These are phyloP conservation scores for Epichloe aotearoae DNA, from an alignment of 2,329 filamentous ascomycete genomes.

Conservation along the genomic window DNA sequence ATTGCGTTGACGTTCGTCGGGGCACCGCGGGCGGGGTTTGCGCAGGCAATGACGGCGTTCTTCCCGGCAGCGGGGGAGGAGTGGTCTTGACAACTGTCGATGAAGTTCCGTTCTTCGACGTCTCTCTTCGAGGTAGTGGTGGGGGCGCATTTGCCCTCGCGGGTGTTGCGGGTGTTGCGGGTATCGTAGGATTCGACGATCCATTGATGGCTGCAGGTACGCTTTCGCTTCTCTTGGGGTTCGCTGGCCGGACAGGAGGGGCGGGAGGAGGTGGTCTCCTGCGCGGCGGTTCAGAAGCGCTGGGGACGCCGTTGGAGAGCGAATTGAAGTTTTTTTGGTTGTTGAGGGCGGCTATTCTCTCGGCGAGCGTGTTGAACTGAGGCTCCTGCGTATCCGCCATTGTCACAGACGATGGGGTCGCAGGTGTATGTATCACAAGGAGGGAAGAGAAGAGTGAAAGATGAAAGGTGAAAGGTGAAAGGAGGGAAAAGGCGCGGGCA, in stretches of 20 bases:
- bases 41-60: conserved; percentile 17
- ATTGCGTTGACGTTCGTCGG: conserved; percentile 33
- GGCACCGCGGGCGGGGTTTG: conserved; percentile 36
- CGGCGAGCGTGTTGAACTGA: conserved; percentile 45
- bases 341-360: conserved; percentile 52
- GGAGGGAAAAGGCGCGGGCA: not conserved
- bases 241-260: conserved; percentile 28
- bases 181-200: conserved; percentile 16
- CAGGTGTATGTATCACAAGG: too few relatives aligned
- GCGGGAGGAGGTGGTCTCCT: conserved; percentile 22
- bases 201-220: conserved; percentile 12
- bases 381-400: conserved; percentile 53
- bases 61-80: conserved; percentile 21
- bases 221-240: conserved; percentile 23
- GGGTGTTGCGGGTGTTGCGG: conserved; percentile 26
- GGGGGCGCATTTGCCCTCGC: conserved; percentile 23
- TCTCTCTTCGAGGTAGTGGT: conserved; percentile 22
- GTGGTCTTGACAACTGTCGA: conserved; percentile 10
- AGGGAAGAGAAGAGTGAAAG: too few relatives aligned
- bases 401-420: not conserved
- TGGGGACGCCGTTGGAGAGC: conserved; percentile 10
- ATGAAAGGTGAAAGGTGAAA: not conserved
- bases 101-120: conserved; percentile 8
- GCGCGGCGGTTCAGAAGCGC: conserved; percentile 27
- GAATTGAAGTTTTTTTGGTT: conserved; percentile 43